These are phyloP conservation scores for Daldinia grandis DNA, from an alignment of 495 filamentous ascomycete species.

Conservation along the genomic window DNA sequence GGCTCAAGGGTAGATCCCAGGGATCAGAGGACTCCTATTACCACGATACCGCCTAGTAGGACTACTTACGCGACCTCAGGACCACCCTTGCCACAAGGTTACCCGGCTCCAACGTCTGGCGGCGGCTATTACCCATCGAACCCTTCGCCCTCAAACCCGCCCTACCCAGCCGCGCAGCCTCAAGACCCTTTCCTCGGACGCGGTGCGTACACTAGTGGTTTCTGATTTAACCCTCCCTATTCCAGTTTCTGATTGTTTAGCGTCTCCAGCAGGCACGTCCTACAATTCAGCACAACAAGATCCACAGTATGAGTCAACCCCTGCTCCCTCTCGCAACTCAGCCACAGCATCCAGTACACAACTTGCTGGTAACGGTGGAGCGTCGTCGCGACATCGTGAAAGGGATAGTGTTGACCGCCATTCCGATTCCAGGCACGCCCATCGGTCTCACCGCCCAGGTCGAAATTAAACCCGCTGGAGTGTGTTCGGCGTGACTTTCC, in stretches of 20 bases:
- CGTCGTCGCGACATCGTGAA: constrained; percentile 49
- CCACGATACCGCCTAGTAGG: constrained; percentile 42
- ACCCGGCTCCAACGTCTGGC: constrained; percentile 38
- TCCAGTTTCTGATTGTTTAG: constrained; percentile 60
- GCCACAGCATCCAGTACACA: constrained; percentile 44
- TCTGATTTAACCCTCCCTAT: constrained; percentile 38
- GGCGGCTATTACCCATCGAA: constrained; percentile 46
- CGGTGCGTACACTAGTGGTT: constrained; percentile 57
- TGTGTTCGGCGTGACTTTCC: constrained; percentile 38
- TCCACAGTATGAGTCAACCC: constrained; percentile 47
- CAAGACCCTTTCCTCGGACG: constrained; percentile 61
- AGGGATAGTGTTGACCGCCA: constrained; percentile 50
- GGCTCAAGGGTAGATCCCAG: constrained; percentile 41
- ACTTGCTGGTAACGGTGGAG: constrained; percentile 44
- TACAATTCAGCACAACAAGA: constrained; percentile 49
- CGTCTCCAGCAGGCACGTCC: constrained; percentile 59
- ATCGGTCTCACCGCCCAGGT: constrained; percentile 42
- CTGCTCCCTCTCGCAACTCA: constrained; percentile 44
- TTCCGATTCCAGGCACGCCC: constrained; percentile 50
- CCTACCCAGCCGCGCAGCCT: constrained; percentile 49
- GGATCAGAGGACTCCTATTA: constrained; percentile 44
- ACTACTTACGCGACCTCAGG: constrained; percentile 47
- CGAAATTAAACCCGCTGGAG: constrained; percentile 42
- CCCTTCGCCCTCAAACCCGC: constrained; percentile 42
- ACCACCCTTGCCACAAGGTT: constrained; percentile 41